phyloP scores from a whole-genome alignment of 352 stramenopile genomes.

The Pythium phragmiticola region DNA sequence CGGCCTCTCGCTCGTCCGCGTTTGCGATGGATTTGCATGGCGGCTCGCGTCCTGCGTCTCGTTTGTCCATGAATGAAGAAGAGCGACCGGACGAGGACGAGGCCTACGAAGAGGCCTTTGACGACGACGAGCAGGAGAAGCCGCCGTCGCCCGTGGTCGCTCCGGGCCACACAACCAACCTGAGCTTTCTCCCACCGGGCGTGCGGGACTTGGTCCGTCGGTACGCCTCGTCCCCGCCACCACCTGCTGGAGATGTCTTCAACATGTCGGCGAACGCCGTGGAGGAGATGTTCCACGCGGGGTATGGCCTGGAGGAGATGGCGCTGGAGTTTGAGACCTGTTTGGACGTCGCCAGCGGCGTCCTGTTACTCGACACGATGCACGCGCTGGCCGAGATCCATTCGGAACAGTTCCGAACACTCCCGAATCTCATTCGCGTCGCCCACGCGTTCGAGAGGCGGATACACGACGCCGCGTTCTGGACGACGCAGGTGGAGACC shows the following conservation, averaged over 20 bases:
- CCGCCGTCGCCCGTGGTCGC: neutral
- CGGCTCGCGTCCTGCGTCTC: neutral
- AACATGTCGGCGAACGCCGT: neutral
- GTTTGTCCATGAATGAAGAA: conserved; percentile 10
- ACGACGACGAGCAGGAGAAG: neutral
- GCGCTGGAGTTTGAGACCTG: conserved; percentile 43
- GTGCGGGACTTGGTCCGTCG: conserved; percentile 37
- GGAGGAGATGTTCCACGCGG: conserved; percentile 33
- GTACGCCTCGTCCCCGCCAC: conserved; percentile 1
- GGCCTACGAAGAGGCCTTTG: neutral
- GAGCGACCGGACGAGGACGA: conserved; percentile 10
- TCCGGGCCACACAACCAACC: conserved; percentile 25
- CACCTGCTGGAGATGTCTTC: neutral
- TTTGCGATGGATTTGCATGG: conserved; percentile 14
- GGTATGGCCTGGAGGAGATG: conserved; percentile 43
- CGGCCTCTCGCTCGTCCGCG: conserved; percentile 18
- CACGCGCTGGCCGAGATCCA: conserved; percentile 31
- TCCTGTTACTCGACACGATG: conserved; percentile 42
- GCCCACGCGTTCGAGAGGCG: conserved; percentile 37
- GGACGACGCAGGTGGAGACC: conserved; percentile 34
- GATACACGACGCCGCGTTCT: conserved; percentile 32
- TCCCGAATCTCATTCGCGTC: conserved; percentile 39
- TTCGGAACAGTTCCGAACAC: conserved; percentile 26
- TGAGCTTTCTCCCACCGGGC: conserved; percentile 40
- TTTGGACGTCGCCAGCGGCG: conserved; percentile 29